Conservation (phyloP, 1,284 basidiomycete genomes). For the Irpex rosettiformis region DNA sequence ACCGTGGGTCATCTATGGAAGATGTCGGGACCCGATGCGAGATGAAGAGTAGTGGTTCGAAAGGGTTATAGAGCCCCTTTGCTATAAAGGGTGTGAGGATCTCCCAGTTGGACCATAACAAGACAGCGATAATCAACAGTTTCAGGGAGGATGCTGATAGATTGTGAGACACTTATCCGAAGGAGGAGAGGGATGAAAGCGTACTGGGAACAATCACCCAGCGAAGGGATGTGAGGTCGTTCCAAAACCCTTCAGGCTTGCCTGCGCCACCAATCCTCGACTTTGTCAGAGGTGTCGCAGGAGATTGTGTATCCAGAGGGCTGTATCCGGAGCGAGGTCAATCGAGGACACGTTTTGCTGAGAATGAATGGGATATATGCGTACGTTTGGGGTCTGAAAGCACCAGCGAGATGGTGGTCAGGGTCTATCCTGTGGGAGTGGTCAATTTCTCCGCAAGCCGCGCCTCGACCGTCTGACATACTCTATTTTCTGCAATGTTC, state of each 20-base stretch:
- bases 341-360: not conserved
- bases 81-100: conserved; percentile 49
- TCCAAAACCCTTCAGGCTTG: conserved; percentile 23
- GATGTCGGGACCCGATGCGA: conserved; percentile 65
- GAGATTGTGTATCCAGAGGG: conserved; percentile 33
- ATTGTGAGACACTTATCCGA: not conserved
- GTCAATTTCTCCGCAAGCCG: not conserved
- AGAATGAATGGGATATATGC: not conserved
- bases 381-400: conserved; percentile 62
- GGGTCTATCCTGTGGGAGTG: conserved; percentile 41
- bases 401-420: conserved; percentile 55
- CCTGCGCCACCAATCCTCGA: not conserved
- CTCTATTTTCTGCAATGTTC: conserved; percentile 21
- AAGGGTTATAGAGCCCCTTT: conserved; percentile 64
- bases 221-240: conserved; percentile 20
- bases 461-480: conserved; percentile 14
- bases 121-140: conserved; percentile 65
- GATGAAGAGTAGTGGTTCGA: conserved; percentile 73
- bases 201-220: conserved; percentile 5
- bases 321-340: conserved; percentile 23
- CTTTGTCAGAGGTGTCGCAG: not conserved
- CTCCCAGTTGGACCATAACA: conserved; percentile 76
- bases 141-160: conserved; percentile 53
- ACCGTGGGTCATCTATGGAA: conserved; percentile 53
- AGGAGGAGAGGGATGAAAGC: not conserved